Base-by-base conservation (phyloP, 148 eudicot genomes). In the Oxyria digyna region DNA sequence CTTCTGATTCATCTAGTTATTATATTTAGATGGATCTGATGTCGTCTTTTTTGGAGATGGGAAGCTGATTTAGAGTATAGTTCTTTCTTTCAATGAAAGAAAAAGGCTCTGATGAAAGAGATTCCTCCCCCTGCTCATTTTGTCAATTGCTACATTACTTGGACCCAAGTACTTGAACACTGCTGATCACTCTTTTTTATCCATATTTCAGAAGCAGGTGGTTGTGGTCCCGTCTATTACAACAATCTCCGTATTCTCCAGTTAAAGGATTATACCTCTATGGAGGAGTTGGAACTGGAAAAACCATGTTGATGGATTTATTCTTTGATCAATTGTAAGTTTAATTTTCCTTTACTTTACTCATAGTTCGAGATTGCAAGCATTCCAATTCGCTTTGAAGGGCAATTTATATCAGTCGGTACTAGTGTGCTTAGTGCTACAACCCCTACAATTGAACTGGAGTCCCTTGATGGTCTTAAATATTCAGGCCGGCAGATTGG, bases 251-350 rank as follows among this genome's bases (percentile, higher is more conserved):
- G 9, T 70, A 77, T 72, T 78, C 97, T 26, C 98, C 98, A 3
- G 94, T 92, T 63, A 87, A 78, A 79, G 96, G 96, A 69, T 85
- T 92, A 29, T 89, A 89, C 72, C 89, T 89, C 3, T 85, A 85
- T 72, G 96, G 96, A 70, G 98, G 98, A 68, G 98, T 90, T 35
- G 98, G 98, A 69, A 93, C 98, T 9, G 96, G 98, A 38, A 93
- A 93, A 76, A 93, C 98, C 70, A 93, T 93, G 98, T 81, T 93
- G 76, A 93, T 93, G 98, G 98, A 93, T 78, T 77, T 93, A 66
- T 93, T 93, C 77, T 90, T 71, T 54, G 69, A 81, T 46, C 90
- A 93, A 72, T 67, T 93, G 98, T 93, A 80, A 86, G 95, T 41
- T 43, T 55, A 4, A 12, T 55, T 24, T 8, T 13, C 26, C 32